Evolutionary conservation across 306 rosid genomes (phyloP), one percentile per base, ranked within the genome.

Genomic region (Dalbergia oliveri): DNA sequence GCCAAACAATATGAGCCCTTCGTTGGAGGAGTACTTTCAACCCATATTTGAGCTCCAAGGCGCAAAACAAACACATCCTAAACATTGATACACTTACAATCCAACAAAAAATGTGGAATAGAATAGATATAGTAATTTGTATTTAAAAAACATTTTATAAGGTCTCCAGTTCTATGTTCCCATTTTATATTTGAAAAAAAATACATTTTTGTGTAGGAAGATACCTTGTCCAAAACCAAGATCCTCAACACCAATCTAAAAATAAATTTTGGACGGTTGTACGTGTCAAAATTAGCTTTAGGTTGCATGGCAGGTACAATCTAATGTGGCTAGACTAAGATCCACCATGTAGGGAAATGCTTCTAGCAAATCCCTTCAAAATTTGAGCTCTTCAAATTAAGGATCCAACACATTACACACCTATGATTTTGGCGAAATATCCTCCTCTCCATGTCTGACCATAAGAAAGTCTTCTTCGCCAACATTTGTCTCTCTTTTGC

Each of bases 391-490:
- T 51, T 66, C 45, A 60, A 45, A 80, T 26, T 26, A 26, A 37
- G 80, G 76, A 69, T 43, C 82, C 66, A 72, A 76, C 33, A 76
- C 82, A 89, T 84, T 53, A 60, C 19, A 77, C 73, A 76, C 89
- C 91, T 75, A 79, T 73, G 85, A 76, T 86, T 75, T 77, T 56
- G 89, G 89, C 89, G 83, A 86, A 69, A 86, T 74, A 73, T 86
- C 67, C 91, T 87, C 93, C 53, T 85, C 86, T 81, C 86, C 97
- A 81, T 81, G 75, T 70, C 79, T 80, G 34, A 75, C 59, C 72
- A 76, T 63, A 62, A 67, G 60, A 43, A 81, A 72, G 73, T 18
- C 80, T 63, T 70, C 78, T 73, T 79, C 77, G 16, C 71, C 75
- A 64, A 72, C 62, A 78, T 49, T 70, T 61, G 44, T 41, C 73